phyloP scores from a whole-genome alignment of 2,329 filamentous ascomycete species.

The Pestalotiopsis sp. region DNA sequence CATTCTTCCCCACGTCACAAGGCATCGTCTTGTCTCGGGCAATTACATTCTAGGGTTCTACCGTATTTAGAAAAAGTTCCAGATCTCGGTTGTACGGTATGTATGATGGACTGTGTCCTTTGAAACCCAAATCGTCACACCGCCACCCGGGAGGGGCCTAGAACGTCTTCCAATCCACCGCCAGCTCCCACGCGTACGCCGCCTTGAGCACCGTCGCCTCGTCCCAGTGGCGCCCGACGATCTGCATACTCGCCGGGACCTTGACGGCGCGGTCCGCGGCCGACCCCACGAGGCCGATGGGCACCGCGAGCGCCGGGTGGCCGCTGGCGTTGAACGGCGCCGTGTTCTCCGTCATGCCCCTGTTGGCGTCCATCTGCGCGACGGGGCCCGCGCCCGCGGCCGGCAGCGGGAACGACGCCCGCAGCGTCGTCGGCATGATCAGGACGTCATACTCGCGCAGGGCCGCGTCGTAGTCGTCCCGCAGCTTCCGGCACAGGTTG shows the following conservation, averaged over 20 bases:
- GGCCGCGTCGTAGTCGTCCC: conserved; percentile 28
- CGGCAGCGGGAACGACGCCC: conserved; percentile 19
- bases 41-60: neutral
- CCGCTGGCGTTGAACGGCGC: conserved; percentile 16
- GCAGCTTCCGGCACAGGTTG: conserved; percentile 25
- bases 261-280: conserved; percentile 25
- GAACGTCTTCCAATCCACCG: conserved; percentile 26
- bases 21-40: neutral
- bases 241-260: conserved; percentile 31
- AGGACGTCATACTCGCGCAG: conserved; percentile 28
- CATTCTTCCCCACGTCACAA: neutral
- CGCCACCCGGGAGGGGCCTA: neutral
- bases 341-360: conserved; percentile 14
- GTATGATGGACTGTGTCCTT: neutral
- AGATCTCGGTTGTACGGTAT: too few species aligned
- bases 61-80: neutral
- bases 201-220: conserved; percentile 30
- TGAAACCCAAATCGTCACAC: neutral
- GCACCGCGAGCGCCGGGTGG: conserved; percentile 31
- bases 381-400: neutral
- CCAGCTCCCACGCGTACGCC: conserved; percentile 32
- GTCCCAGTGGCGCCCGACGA: conserved; percentile 31
- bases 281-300: conserved; percentile 30
- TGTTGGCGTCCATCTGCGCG: conserved; percentile 15
- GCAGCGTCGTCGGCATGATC: conserved; percentile 30